Percentiles rank a stretch among this genome's conserved stretches.
These are phyloP conservation scores for Ogataea pilisensis DNA, from an alignment of 805 yeast species.

Conservation along the genomic window DNA sequence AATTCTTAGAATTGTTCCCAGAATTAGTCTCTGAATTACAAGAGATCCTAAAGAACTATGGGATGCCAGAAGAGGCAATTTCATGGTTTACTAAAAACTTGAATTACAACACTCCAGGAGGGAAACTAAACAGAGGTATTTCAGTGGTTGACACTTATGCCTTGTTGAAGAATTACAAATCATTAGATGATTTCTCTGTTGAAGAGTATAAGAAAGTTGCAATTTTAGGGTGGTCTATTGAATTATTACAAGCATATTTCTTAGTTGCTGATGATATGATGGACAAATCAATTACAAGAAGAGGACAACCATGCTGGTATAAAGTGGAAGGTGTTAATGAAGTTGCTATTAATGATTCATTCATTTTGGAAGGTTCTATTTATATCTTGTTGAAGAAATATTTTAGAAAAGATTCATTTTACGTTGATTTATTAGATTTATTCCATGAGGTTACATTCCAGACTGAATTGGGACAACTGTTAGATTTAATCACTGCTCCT, in stretches of 20 bases:
- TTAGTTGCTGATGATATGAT: slow-evolving; percentile 98
- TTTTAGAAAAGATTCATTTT: slow-evolving; percentile 77
- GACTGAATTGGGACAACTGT: slow-evolving; percentile 94
- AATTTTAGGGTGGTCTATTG: slow-evolving; percentile 92
- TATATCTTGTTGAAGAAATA: slow-evolving; percentile 85
- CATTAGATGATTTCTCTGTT: slow-evolving; percentile 52
- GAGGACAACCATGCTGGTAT: slow-evolving; percentile 99
- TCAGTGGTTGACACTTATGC: slow-evolving; percentile 92
- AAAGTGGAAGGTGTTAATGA: slow-evolving; percentile 73
- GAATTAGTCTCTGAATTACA: slow-evolving; percentile 71
- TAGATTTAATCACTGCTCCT: slow-evolving; percentile 95
- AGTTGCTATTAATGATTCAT: slow-evolving; percentile 95
- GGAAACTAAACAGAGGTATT: slow-evolving; percentile 92
- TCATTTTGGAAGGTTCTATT: slow-evolving; percentile 93
- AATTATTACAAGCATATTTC: slow-evolving; percentile 92
- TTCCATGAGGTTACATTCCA: slow-evolving; percentile 97
- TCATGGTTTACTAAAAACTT: slow-evolving; percentile 75
- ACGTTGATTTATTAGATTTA: slow-evolving; percentile 84
- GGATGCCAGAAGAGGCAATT: slow-evolving; percentile 82
- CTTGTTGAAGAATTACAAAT: slow-evolving; percentile 61
- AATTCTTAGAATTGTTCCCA: slow-evolving; percentile 69
- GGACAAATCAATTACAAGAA: slow-evolving; percentile 94
- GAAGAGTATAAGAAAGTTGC: slow-evolving; percentile 83
- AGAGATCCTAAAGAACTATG: slow-evolving; percentile 57
- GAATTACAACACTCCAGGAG: slow-evolving; percentile 91